phyloP scores from a whole-genome alignment of 1,284 basidiomycete genomes.

The Heterobasidion parviporum region DNA sequence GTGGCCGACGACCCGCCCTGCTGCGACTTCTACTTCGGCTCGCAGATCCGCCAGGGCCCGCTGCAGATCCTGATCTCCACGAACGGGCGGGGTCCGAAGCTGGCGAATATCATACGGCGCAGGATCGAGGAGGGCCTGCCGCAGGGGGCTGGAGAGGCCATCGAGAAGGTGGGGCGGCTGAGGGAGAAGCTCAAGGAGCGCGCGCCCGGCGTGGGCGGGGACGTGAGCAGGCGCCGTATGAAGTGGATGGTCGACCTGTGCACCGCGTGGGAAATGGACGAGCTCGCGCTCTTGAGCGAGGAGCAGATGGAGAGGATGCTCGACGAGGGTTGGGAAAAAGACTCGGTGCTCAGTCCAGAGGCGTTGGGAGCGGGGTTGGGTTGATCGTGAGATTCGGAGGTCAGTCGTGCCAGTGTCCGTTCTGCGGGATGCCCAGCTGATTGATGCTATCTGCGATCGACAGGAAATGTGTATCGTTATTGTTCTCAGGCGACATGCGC shows the following conservation, averaged over 20 bases:
- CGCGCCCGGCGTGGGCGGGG: slow-evolving; percentile 73
- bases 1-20: slow-evolving; percentile 92
- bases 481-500: too few species aligned
- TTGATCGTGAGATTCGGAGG: neutral
- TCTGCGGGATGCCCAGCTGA: neutral
- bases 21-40: slow-evolving; percentile 99
- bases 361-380: neutral
- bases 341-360: slow-evolving; percentile 13
- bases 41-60: slow-evolving; percentile 85
- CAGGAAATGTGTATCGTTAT: too few species aligned
- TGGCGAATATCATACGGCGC: slow-evolving; percentile 79
- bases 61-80: slow-evolving; percentile 96
- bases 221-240: slow-evolving; percentile 75
- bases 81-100: slow-evolving; percentile 87
- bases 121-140: slow-evolving; percentile 68
- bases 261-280: slow-evolving; percentile 76
- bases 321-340: slow-evolving; percentile 65
- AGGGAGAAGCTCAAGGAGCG: slow-evolving; percentile 60
- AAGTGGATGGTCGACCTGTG: slow-evolving; percentile 92
- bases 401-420: neutral
- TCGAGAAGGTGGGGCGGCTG: slow-evolving; percentile 73
- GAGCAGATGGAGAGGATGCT: slow-evolving; percentile 49
- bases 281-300: slow-evolving; percentile 63
- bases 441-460: too few species aligned
- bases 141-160: slow-evolving; percentile 68